A percentile compares a stretch with the other conserved stretches of the same genome.
These are phyloP conservation scores for Trametes cubensis DNA, from an alignment of 768 basidiomycete genomes.

Conservation along the genomic window DNA sequence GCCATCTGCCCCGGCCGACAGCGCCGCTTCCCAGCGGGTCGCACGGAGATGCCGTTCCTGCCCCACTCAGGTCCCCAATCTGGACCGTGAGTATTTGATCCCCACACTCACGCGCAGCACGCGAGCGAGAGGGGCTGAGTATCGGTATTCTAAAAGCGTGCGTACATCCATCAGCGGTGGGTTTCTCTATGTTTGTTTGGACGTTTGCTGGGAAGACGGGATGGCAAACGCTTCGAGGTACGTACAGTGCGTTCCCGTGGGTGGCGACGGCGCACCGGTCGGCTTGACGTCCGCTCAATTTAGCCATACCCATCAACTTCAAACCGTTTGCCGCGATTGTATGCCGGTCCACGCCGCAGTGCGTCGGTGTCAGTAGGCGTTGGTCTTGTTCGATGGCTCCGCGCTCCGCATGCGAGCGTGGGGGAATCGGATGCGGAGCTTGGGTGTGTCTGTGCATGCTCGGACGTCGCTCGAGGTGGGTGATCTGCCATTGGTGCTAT, in stretches of 20 bases:
- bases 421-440: constrained; percentile 2
- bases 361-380: neutral
- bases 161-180: too few species aligned
- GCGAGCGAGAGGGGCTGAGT: too few species aligned
- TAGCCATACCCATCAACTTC: neutral
- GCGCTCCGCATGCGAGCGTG: constrained; percentile 10
- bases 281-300: too few species aligned
- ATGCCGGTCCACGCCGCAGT: neutral
- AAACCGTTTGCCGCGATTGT: neutral
- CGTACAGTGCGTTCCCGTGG: too few species aligned
- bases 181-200: too few species aligned
- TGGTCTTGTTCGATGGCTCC: neutral
- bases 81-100: too few species aligned
- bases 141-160: too few species aligned
- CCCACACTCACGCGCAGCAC: too few species aligned
- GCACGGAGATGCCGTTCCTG: neutral
- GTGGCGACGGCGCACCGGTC: too few species aligned
- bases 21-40: neutral
- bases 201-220: too few species aligned
- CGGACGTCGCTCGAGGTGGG: neutral
- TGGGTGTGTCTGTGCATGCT: neutral
- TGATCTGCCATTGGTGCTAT: neutral
- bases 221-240: too few species aligned
- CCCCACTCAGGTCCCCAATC: too few species aligned
- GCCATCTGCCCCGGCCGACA: constrained; percentile 1